Evolutionary conservation across 345 rosid genomes (phyloP), one percentile per base, ranked within the genome.

Genomic region (Chamaenerion angustifolium): DNA sequence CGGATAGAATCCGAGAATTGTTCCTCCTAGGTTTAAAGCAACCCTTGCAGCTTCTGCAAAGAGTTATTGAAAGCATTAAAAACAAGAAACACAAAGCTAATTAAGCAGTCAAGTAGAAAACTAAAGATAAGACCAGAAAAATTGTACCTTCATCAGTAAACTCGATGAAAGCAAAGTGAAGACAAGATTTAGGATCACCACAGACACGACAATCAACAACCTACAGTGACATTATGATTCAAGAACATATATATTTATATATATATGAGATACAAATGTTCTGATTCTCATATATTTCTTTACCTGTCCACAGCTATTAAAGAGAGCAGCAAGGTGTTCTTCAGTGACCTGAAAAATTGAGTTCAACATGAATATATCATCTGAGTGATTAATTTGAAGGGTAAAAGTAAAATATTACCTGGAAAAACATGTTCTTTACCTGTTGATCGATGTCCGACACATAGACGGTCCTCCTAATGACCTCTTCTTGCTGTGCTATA

Each of bases 161-260:
- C 68, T 92, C 97, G 40, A 93, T 61, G 59, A 93, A 93, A 56
- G 99, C 95, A 57, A 93, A 93, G 43, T 94, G 96, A 40, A 93
- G 99, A 59, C 71, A 71, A 19, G 99, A 88, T 60, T 88, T 88
- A 19, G 99, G 94, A 65, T 90, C 98, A 10, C 98, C 95, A 59
- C 89, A 92, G 53, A 83, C 78, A 40, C 96, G 98, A 48, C 95
- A 92, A 61, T 92, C 95, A 72, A 85, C 83, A 65, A 77, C 80
- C 90, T 76, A 51, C n/a, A n/a, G n/a, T n/a, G n/a, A n/a, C 42
- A 19, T 13, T 46, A 40, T 7, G 5, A 31, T 31, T 31, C 37
- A 31, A 31, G 8, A 31, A 31, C 10, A 8, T 31, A 31, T 31
- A 31, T 8, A 31, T 31, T 3, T 31, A 31, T 31, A 31, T 31